Conservation (phyloP, 2,329 filamentous ascomycete species). For the Aureobasidium sp. region DNA sequence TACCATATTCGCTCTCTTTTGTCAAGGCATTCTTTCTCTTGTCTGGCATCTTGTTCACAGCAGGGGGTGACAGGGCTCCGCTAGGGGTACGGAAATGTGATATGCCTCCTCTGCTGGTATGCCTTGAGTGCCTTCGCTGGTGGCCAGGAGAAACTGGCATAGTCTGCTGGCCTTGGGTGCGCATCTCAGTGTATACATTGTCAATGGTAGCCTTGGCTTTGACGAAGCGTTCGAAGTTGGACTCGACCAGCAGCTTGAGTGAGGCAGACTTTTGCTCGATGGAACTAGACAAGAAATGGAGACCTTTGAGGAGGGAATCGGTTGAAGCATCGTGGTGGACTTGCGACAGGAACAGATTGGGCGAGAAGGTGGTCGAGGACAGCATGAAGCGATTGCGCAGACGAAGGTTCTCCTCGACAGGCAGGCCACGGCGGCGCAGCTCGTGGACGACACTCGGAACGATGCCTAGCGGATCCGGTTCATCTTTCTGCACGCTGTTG, state of each 20-base stretch:
- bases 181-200: constrained; percentile 97
- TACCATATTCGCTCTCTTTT: constrained; percentile 88
- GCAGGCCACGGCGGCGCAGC: constrained; percentile 67
- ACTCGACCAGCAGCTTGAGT: constrained; percentile 90
- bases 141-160: constrained; percentile 15
- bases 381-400: constrained; percentile 85
- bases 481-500: constrained; percentile 80
- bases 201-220: constrained; percentile 96
- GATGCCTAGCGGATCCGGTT: constrained; percentile 84
- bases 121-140: constrained; percentile 52
- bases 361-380: constrained; percentile 92
- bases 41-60: constrained; percentile 39
- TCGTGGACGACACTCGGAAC: constrained; percentile 79
- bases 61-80: constrained; percentile 28
- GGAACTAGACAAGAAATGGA: constrained; percentile 79
- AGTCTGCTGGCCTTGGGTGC: constrained; percentile 53
- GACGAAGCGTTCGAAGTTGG: constrained; percentile 97
- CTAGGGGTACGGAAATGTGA: constrained; percentile 32
- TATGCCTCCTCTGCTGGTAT: constrained; percentile 55
- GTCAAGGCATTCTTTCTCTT: constrained; percentile 81
- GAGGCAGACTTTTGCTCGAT: constrained; percentile 98
- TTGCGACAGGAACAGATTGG: constrained; percentile 83
- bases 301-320: constrained; percentile 67
- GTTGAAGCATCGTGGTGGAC: constrained; percentile 84
- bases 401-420: constrained; percentile 68